Evolutionary conservation across 192 early-diverging fungal species (phyloP), one percentile per base, ranked within the genome.

Genomic region (Backusella luteola): DNA sequence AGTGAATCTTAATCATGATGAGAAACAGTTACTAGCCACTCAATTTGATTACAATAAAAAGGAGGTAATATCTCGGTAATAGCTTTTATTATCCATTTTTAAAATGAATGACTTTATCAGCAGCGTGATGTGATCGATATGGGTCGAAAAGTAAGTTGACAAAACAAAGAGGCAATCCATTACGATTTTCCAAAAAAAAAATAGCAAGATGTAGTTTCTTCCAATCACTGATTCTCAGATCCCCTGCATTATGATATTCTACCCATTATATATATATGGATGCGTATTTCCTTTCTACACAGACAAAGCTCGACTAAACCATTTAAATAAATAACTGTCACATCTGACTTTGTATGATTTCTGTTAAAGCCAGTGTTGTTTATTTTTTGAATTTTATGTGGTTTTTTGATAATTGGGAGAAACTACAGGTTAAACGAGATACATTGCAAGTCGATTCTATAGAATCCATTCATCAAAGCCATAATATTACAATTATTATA

Each of bases 191-290:
- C 46, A 49, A 59, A 26, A 21, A 19, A n/a, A 8, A 21, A 53
- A 23, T 59, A 21, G 1, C 21, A 63, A 23, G 56, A 63, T 12
- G n/a, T 12, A 3, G 29, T 63, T 26, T 63, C 26, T 17, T 29
- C 11, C 21, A 29, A 63, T 63, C 26, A 14, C 21, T 63, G 23
- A 63, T 63, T 29, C 56, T 63, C 1, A 63, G 56, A 63, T 63
- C 56, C 56, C 56, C 56, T 63, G 56, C 56, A 63, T 63, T 12
- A 63, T 63, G 21, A 26, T 63, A 63, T 63, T 63, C 56, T 63
- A 63, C 56, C 56, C 26, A 63, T 56, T 21, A 29, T 2, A 29
- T 53, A 11, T 39, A 9, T 39, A 1, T 32, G 32, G 32, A 32
- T 49, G 15, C 19, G 15, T 44, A 4, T 29, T 63, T 63, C 42